Evolutionary conservation across 208 protist genomes (phyloP).

Genomic region (Angomonas ambiguus): DNA sequence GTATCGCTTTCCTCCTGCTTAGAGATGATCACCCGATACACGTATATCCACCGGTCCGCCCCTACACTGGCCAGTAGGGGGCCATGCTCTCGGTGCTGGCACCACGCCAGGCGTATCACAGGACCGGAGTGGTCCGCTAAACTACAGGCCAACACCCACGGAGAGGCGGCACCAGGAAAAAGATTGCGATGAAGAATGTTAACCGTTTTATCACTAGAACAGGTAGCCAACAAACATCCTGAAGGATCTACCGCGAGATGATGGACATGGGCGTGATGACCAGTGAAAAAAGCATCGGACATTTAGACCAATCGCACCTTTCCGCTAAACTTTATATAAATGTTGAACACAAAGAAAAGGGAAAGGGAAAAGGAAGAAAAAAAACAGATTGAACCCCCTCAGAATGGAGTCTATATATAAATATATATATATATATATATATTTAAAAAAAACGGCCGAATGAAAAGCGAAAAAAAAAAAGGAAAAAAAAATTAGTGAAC

Average conservation of each 20-base stretch:
- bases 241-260: constrained; percentile 79
- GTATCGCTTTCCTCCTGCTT: constrained; percentile 45
- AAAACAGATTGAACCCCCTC: constrained; percentile 16
- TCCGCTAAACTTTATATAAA: neutral
- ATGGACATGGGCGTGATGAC: constrained; percentile 77
- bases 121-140: constrained; percentile 75
- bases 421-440: neutral
- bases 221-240: constrained; percentile 71
- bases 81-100: constrained; percentile 73
- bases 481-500: neutral
- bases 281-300: constrained; percentile 52
- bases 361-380: constrained; percentile 14
- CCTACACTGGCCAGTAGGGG: constrained; percentile 77
- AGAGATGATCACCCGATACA: constrained; percentile 74
- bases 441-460: constrained; percentile 6
- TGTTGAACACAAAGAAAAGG: constrained; percentile 9
- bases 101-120: constrained; percentile 80
- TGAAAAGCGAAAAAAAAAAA: constrained; percentile 4
- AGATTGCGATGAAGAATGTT: constrained; percentile 63
- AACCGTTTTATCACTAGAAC: constrained; percentile 84
- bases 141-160: constrained; percentile 61
- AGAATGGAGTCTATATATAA: neutral
- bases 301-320: too few species aligned
- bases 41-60: constrained; percentile 81
- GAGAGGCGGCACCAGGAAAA: neutral